phyloP scores from a whole-genome alignment of 108 stramenopile genomes.

The Epithemia pelagica region DNA sequence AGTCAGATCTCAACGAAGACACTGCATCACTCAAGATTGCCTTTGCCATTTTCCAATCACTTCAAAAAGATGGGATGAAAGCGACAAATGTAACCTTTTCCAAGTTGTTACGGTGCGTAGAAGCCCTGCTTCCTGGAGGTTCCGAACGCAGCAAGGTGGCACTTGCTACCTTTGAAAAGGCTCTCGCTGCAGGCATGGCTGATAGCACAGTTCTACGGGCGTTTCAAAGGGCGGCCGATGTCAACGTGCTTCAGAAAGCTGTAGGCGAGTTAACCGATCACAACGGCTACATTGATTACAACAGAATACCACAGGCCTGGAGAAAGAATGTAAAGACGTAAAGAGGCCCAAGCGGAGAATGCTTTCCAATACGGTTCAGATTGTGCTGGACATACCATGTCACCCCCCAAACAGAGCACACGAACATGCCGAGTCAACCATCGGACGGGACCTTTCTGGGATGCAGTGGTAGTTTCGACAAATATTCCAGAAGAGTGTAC shows the following conservation, averaged over 20 bases:
- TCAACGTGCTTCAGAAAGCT: slow-evolving; percentile 2
- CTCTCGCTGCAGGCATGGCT: slow-evolving; percentile 17
- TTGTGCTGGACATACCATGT: too few species aligned
- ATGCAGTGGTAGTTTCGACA: too few species aligned
- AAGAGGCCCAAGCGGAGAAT: too few species aligned
- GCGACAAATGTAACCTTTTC: slow-evolving; percentile 17
- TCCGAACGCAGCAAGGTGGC: slow-evolving; percentile 24
- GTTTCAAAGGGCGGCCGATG: slow-evolving; percentile 19
- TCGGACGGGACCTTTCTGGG: too few species aligned
- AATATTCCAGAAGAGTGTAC: too few species aligned
- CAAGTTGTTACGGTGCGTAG: slow-evolving; percentile 19
- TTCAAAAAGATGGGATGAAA: slow-evolving; percentile 10
- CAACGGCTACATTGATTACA: slow-evolving; percentile 22
- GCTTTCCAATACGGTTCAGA: too few species aligned
- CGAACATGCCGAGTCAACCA: too few species aligned
- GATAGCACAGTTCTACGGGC: slow-evolving; percentile 12
- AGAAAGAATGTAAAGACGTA: slow-evolving; percentile 20
- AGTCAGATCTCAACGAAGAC: slow-evolving; percentile 18
- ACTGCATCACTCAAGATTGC: slow-evolving; percentile 36
- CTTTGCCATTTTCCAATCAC: slow-evolving; percentile 36
- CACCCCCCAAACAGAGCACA: too few species aligned
- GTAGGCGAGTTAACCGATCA: slow-evolving; percentile 9
- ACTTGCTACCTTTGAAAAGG: slow-evolving; percentile 33
- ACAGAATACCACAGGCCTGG: slow-evolving; percentile 26
- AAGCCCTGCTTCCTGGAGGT: slow-evolving; percentile 20